A percentile compares a stretch with the other conserved stretches of the same genome.
Evolutionary conservation across 2,329 filamentous ascomycete genomes (phyloP).

Genomic region (Sporothrix mexicana): DNA sequence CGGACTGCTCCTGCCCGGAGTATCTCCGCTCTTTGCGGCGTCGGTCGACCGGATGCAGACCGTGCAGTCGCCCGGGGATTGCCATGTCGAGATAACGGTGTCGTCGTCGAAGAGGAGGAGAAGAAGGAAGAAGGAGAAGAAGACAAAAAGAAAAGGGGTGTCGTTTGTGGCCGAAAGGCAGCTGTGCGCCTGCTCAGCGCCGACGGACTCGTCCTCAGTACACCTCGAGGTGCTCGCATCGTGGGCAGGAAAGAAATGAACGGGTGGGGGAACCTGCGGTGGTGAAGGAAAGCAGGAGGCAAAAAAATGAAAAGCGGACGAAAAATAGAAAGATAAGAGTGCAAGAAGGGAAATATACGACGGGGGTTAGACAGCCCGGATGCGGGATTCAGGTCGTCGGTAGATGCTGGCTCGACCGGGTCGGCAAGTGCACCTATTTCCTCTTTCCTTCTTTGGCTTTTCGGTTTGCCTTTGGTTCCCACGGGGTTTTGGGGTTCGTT

Average conservation of each 20-base stretch:
- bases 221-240: conserved; percentile 11
- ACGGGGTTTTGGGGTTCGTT: background rate
- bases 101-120: conserved; percentile 15
- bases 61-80: background rate
- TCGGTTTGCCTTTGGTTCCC: no score
- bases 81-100: background rate
- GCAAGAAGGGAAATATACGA: background rate
- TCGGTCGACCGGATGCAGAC: background rate
- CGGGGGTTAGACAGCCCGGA: background rate
- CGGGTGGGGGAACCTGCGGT: background rate
- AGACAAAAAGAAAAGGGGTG: background rate
- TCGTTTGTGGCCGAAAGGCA: background rate
- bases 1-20: background rate
- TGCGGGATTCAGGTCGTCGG: background rate
- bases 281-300: background rate
- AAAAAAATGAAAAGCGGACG: background rate
- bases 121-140: conserved; percentile 27
- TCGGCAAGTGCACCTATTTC: background rate
- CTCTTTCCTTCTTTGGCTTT: no score
- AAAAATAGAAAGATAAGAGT: background rate
- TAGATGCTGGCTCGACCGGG: background rate
- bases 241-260: background rate
- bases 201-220: conserved; percentile 7
- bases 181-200: background rate
- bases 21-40: background rate